Evolutionary conservation across 768 basidiomycete species (phyloP), one percentile per base, ranked within the genome.

Genomic region (Gelatoporia subvermispora): DNA sequence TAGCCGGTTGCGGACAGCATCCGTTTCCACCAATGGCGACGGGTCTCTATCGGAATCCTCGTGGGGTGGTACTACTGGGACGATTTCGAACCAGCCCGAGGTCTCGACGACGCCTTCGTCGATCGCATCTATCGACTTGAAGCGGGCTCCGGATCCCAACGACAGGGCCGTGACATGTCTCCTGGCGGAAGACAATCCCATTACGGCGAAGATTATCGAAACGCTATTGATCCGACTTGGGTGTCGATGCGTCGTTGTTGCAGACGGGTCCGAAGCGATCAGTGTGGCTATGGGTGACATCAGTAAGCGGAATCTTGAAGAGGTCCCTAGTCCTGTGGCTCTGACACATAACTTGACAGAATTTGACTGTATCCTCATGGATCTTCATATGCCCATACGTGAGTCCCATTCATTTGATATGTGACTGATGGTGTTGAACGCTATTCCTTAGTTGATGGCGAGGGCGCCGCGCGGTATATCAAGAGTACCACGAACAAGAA

Each of bases 211-310:
- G 73, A 97, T 99, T 42, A 85, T 97, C 42, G 93, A 97, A 67
- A 98, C 94, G 2, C 68, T 98, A 39, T 78, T 99, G 41, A 88
- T 91, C 52, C 84, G 94, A 31, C 79, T 98, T 51, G 96, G 96
- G 1, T 98, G 95, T 66, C 86, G 94, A 16, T 93, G 91, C 65
- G 86, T 97, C 9, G 89, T 97, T 8, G 96, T 97, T 16, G 82
- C 92, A 37, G 93, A 98, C 68, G 96, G 96, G 8, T 92, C 94
- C 4, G 93, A 96, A 67, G 96, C 96, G 18, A 86, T 98, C 60
- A 92, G 93, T 55, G 91, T 97, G 43, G 93, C 94, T 2, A 93
- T 96, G 82, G 92, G 93, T 40, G 93, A 94, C 61, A 96, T 97
- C 69, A 93, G 93, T 96, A 63, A 71, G 91, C 80, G 37, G 53